Evolutionary conservation across 2,329 filamentous ascomycete species (phyloP), one percentile per base, ranked within the genome.

Genomic region (Colletotrichum sp.): DNA sequence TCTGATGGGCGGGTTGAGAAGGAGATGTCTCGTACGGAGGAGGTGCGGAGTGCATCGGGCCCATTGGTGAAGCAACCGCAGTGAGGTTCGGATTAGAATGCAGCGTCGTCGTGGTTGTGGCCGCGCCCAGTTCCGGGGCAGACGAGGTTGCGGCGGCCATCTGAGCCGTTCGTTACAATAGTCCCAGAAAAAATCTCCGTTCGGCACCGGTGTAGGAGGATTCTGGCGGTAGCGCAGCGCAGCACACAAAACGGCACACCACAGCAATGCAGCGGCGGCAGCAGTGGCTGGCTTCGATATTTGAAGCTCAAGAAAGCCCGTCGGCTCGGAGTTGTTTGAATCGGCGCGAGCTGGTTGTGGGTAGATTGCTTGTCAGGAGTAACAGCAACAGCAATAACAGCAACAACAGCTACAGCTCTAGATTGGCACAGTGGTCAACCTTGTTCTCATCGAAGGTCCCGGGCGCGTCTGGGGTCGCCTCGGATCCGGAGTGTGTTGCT

Each of bases 11-110:
- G n/a, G 70, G 70, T 52, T 65, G 73, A 73, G 73, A 57, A 28
- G 73, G 70, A 18, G 73, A 73, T n/a, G 70, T 75, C 39, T 75
- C 73, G 48, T 68, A 75, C 43, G 43, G n/a, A 26, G 70, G 70
- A 36, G 39, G 52, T 21, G 15, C 64, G 10, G 39, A 52, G 39
- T 71, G 64, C 30, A 73, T 68, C 57, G 70, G 48, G 18, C 57
- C 64, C 69, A 73, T 65, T 18, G 64, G 64, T 52, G 43, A 52
- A 30, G 64, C 73, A 68, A 68, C 70, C 8, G 70, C 43, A 21
- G 64, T 8, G 21, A 73, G 48, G 39, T 57, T 75, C 15, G 70
- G 18, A 57, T 75, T 75, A 7, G 57, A 65, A 52, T 73, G 73
- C 34, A 67, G 55, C 32, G 72, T 75, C 30, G 70, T 75, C 34